Conservation (phyloP, 176 grass and related monocot species). For the Stipa capillata region DNA sequence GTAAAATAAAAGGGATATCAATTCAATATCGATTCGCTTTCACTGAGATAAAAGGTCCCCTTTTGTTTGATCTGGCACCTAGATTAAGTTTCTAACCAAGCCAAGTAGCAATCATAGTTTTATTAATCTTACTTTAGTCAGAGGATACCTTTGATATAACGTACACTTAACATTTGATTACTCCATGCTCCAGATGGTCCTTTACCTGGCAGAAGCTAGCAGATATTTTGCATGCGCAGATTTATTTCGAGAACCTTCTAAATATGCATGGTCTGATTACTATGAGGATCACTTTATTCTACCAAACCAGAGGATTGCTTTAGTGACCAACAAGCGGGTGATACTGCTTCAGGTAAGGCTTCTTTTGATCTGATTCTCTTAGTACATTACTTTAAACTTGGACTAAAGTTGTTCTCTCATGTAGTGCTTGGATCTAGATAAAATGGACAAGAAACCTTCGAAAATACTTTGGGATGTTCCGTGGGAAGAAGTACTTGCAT, state of each 20-base stretch:
- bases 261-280: conserved; percentile 99
- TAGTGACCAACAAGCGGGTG: conserved; percentile 84
- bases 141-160: conserved; percentile 4
- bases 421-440: conserved; percentile 73
- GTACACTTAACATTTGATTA: conserved; percentile 21
- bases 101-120: background rate
- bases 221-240: conserved; percentile 90
- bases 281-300: conserved; percentile 88
- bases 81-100: background rate
- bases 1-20: too few relatives aligned
- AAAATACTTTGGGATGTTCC: conserved; percentile 98
- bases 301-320: conserved; percentile 63
- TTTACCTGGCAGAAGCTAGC: conserved; percentile 93
- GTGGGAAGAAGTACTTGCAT: conserved; percentile 81
- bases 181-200: conserved; percentile 69
- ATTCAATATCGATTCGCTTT: background rate
- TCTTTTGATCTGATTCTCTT: conserved; percentile 21
- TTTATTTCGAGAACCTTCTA: conserved; percentile 96
- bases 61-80: background rate
- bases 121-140: background rate
- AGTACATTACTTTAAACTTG: background rate
- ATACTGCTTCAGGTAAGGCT: conserved; percentile 78
- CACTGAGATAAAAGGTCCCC: background rate
- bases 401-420: conserved; percentile 7
- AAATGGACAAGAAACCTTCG: conserved; percentile 89